These are phyloP conservation scores for Arachis stenosperma DNA, from an alignment of 306 rosid species.

Conservation along the genomic window DNA sequence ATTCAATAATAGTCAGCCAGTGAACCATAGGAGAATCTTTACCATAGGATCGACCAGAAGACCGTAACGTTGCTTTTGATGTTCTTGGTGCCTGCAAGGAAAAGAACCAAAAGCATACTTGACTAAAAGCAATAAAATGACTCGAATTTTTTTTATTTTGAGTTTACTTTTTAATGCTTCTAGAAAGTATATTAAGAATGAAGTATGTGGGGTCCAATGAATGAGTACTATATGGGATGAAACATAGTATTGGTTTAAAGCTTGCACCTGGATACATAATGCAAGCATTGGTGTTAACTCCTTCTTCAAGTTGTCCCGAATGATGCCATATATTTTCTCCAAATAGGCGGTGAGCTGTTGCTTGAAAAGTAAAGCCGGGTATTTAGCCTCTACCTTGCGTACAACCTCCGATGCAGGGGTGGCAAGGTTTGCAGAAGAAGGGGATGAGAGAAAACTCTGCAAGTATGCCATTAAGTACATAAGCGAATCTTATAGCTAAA, in stretches of 20 bases:
- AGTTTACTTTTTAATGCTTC: slow-evolving; percentile 6
- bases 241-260: slow-evolving; percentile 9
- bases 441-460: slow-evolving; percentile 82
- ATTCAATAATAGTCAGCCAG: slow-evolving; percentile 87
- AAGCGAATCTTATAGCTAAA: slow-evolving; percentile 7
- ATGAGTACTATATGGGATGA: not conserved
- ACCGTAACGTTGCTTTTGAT: slow-evolving; percentile 67
- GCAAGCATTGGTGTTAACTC: slow-evolving; percentile 70
- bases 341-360: slow-evolving; percentile 92
- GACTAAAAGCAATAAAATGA: not conserved
- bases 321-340: slow-evolving; percentile 85
- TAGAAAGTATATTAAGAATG: slow-evolving; percentile 4
- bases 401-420: slow-evolving; percentile 59
- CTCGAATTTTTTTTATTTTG: not conserved
- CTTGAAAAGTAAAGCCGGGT: slow-evolving; percentile 90
- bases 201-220: slow-evolving; percentile 1
- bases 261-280: slow-evolving; percentile 71
- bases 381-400: slow-evolving; percentile 82
- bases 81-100: slow-evolving; percentile 73
- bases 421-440: slow-evolving; percentile 76
- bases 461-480: slow-evolving; percentile 36
- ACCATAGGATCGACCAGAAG: slow-evolving; percentile 69
- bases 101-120: not conserved
- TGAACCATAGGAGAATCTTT: slow-evolving; percentile 74
- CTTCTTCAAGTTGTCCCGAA: slow-evolving; percentile 86